Evolutionary conservation across 805 yeast species (phyloP), one percentile per base, ranked within the genome.

Genomic region (Lachancea cidri): DNA sequence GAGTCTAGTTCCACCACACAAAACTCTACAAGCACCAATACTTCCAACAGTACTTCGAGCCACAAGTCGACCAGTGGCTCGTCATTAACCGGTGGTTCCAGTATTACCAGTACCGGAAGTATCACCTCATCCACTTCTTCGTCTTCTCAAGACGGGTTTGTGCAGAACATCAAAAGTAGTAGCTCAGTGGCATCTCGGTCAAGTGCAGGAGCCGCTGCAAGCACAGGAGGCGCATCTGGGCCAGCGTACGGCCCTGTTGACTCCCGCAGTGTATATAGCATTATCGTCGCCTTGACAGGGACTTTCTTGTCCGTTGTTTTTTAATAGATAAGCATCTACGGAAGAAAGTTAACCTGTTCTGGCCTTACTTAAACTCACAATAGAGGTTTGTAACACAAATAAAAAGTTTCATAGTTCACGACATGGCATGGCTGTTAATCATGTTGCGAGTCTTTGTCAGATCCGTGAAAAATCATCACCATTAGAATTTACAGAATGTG

Each of bases 1-100:
- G 47, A 47, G 17, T 42, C 47, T 3, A 37, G 49, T 1, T 42
- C 57, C 5, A 42, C 57, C 2, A 42, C 52, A 11, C 25, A 50
- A 4, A 29, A 34, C n/a, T 25, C 42, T 7, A 22, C 36, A 4
- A n/a, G 31, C 18, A 38, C 17, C n/a, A 32, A 24, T 30, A 15
- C 14, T n/a, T 25, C 31, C 29, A 30, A 25, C 18, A 32, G 43
- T 17, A 18, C 41, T 4, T 27, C 37, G 19, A n/a, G 17, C 35
- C n/a, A 35, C 39, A 1, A 25, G 32, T 16, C 34, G 14, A 16
- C 35, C 37, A n/a, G 22, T 29, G n/a, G 18, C 8, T 4, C 31
- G 1, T 20, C 33, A 13, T 36, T 18, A 13, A 34, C 17, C 24
- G 27, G 39, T 17, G 18, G 22, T 20, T 20, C 31, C 15, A 17